These are phyloP conservation scores for Cornus controversa DNA, from an alignment of 148 eudicot genomes.

Conservation along the genomic window DNA sequence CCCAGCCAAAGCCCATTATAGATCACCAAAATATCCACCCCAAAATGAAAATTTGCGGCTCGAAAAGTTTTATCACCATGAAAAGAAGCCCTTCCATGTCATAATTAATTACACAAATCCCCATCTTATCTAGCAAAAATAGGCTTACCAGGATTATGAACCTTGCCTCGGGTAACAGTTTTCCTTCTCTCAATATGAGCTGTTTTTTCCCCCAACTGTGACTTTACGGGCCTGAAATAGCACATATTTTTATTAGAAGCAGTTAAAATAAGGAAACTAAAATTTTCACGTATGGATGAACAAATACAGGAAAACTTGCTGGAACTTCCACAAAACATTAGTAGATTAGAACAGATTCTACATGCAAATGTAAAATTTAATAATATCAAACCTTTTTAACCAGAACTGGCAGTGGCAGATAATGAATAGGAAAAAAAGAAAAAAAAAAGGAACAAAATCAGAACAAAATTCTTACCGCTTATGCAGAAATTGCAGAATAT, in stretches of 20 bases:
- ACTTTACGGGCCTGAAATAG: slow-evolving; percentile 36
- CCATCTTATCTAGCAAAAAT: too few species aligned
- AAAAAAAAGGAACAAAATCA: too few species aligned
- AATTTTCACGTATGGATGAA: background rate
- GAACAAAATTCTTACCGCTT: background rate
- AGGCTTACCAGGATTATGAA: too few species aligned
- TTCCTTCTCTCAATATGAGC: slow-evolving; percentile 56
- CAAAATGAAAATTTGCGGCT: too few species aligned
- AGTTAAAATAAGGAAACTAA: background rate
- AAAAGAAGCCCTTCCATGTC: too few species aligned
- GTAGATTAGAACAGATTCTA: background rate
- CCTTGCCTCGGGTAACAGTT: slow-evolving; percentile 50
- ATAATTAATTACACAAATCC: too few species aligned
- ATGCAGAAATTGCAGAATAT: background rate
- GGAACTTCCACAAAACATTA: background rate
- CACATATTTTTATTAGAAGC: slow-evolving; percentile 4
- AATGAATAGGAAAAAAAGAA: background rate
- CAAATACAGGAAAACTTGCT: slow-evolving; percentile 1
- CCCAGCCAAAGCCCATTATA: too few species aligned
- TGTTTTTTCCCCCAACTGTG: slow-evolving; percentile 35
- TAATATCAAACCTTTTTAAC: too few species aligned
- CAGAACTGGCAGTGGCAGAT: background rate
- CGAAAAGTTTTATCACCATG: too few species aligned
- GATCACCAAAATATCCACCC: too few species aligned
- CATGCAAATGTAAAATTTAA: background rate